phyloP scores from a whole-genome alignment of 2,329 filamentous ascomycete species.

The Fusarium sambucinum region DNA sequence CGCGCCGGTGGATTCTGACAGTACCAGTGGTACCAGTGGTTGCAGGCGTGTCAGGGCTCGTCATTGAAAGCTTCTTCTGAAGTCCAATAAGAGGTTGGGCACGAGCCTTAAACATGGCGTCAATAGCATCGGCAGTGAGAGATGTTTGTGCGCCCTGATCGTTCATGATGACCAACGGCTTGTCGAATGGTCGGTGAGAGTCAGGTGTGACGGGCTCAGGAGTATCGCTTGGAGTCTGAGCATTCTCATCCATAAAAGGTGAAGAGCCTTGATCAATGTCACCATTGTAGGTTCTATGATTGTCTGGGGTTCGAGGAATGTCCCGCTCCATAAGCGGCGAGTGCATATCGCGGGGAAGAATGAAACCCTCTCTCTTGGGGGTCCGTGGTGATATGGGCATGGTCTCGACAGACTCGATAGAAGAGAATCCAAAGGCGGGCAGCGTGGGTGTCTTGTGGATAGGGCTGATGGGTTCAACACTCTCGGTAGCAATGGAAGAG shows the following conservation, averaged over 20 bases:
- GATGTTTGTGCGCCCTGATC: constrained; percentile 86
- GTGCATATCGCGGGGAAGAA: constrained; percentile 63
- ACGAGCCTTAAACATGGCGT: constrained; percentile 73
- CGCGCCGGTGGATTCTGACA: constrained; percentile 60
- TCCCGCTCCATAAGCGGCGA: constrained; percentile 48
- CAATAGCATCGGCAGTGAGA: constrained; percentile 84
- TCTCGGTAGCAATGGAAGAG: constrained; percentile 54
- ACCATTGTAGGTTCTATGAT: constrained; percentile 57
- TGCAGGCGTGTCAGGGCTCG: constrained; percentile 51
- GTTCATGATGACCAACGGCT: constrained; percentile 59
- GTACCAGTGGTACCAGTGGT: constrained; percentile 56
- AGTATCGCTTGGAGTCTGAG: constrained; percentile 62
- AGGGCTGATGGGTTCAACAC: constrained; percentile 56
- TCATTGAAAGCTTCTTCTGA: constrained; percentile 54
- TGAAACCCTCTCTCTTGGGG: constrained; percentile 67
- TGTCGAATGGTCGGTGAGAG: constrained; percentile 68
- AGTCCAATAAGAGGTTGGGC: constrained; percentile 44
- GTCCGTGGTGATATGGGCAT: constrained; percentile 62
- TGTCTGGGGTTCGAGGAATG: constrained; percentile 56
- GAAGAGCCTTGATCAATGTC: constrained; percentile 57
- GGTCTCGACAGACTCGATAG: constrained; percentile 60
- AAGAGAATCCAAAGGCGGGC: constrained; percentile 58
- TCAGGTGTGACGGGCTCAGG: constrained; percentile 63
- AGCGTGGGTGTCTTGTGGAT: constrained; percentile 38
- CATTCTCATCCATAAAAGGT: constrained; percentile 71